Evolutionary conservation across 768 basidiomycete genomes (phyloP), one percentile per base, ranked within the genome.

Genomic region (Lyophyllum decastes): DNA sequence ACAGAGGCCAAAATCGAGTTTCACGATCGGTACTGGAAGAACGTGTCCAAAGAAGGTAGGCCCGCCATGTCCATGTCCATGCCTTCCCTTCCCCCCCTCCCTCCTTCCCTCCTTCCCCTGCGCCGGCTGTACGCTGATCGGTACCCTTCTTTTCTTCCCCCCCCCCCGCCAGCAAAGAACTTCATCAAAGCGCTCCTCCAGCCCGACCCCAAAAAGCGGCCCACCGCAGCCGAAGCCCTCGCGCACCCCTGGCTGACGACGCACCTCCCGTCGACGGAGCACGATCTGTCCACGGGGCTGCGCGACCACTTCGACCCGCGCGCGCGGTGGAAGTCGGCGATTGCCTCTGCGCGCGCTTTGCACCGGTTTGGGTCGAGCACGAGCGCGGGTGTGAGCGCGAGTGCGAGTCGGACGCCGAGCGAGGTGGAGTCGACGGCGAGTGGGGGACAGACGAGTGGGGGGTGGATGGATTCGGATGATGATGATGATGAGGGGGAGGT

Each of bases 21-120:
- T 70, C 96, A 98, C 62, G 92, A 95, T 26, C 81, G 87, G 33
- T 99, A 95, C 61, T 99, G 97, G 97, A 84, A 85, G 72, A 97
- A 96, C 58, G 83, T 96, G 38, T 92, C 91, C 2, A 67, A 76
- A 2, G 82, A 88, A 73, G 93, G 93, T 90, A 16, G 40, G 21
- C 5, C 4, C 1, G 24, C 17, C n/a, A 52, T 49, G 10, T 10
- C 30, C 30, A 47, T 24, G n/a, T 43, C 5, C 21, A 5, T 19
- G 30, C 10, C 30, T 10, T 30, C 30, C 30, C 10, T 5, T 30
- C 35, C 16, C 35, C 6, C 14, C 35, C 35, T 9, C 14, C 14
- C 35, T 12, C 8, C 14, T 38, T 12, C 35, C 35, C 14, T 38
- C 35, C 35, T 12, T 17, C 16, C 8, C 35, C 6, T 17, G 30